These are phyloP conservation scores for Rhizophagus prolifer DNA, from an alignment of 192 early-diverging fungal species.

Conservation along the genomic window DNA sequence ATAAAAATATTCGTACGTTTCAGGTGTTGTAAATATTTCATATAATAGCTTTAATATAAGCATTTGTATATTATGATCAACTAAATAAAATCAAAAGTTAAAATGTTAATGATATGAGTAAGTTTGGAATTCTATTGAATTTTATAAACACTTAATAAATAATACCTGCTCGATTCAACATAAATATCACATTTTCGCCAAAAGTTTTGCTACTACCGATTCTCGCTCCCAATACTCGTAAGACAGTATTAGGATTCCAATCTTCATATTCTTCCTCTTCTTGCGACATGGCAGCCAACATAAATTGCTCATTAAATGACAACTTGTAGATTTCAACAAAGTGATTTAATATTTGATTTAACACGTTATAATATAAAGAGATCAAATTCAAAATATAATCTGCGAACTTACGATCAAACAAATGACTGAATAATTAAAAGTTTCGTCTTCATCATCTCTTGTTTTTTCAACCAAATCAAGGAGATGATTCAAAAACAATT, in stretches of 20 bases:
- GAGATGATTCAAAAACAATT: conserved; percentile 47
- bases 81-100: conserved; percentile 28
- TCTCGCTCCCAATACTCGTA: conserved; percentile 49
- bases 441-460: conserved; percentile 51
- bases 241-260: conserved; percentile 51
- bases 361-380: not conserved
- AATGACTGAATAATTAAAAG: conserved; percentile 56
- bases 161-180: conserved; percentile 86
- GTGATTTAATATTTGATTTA: not conserved
- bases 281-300: conserved; percentile 46
- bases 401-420: conserved; percentile 40
- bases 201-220: conserved; percentile 73
- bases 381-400: not conserved
- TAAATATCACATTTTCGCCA: conserved; percentile 86
- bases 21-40: conserved; percentile 63
- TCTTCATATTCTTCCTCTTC: conserved; percentile 28
- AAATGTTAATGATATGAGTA: not conserved
- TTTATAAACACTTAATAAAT: too few species aligned
- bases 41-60: conserved; percentile 72
- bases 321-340: conserved; percentile 30
- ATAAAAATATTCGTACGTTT: conserved; percentile 75
- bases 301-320: conserved; percentile 70
- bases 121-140: not conserved
- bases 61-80: conserved; percentile 51
- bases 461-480: conserved; percentile 62